A percentile compares a stretch with the other conserved stretches of the same genome.
phyloP scores from a whole-genome alignment of 2,329 filamentous ascomycete genomes.

The Aspergillus quadrilineatus region DNA sequence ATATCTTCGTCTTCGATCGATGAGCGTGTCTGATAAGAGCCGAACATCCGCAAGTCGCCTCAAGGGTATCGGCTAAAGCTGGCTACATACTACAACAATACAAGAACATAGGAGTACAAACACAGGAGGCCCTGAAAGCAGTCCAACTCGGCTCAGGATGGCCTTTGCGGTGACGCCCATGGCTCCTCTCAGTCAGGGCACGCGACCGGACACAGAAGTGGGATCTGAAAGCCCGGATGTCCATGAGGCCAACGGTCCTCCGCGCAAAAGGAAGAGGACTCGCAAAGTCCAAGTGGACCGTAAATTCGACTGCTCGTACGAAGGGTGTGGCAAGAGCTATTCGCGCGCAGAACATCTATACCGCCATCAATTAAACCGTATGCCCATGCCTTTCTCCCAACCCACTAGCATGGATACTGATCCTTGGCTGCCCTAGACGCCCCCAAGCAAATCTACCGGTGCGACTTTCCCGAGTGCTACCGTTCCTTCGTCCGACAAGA shows the following conservation, averaged over 20 bases:
- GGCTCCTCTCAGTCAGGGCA: slow-evolving; percentile 17
- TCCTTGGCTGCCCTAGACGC: slow-evolving; percentile 58
- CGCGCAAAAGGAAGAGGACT: slow-evolving; percentile 33
- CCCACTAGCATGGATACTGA: slow-evolving; percentile 14
- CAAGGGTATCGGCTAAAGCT: slow-evolving; percentile 16
- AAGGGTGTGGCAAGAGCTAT: slow-evolving; percentile 92
- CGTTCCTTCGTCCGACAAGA: slow-evolving; percentile 92
- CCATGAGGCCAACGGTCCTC: slow-evolving; percentile 12
- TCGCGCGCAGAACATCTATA: slow-evolving; percentile 96
- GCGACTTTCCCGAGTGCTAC: slow-evolving; percentile 86
- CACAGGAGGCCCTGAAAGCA: not conserved
- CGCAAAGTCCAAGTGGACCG: slow-evolving; percentile 49
- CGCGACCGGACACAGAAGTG: slow-evolving; percentile 14
- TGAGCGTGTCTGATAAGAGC: slow-evolving; percentile 11
- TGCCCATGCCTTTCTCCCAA: slow-evolving; percentile 29
- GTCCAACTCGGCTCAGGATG: slow-evolving; percentile 17
- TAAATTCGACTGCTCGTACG: slow-evolving; percentile 75
- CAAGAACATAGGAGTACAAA: not conserved
- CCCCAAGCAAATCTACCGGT: slow-evolving; percentile 91
- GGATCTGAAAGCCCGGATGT: slow-evolving; percentile 18
- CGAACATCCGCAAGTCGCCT: slow-evolving; percentile 11
- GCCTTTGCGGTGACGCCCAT: slow-evolving; percentile 24
- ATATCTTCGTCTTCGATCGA: slow-evolving; percentile 6
- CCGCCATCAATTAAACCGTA: slow-evolving; percentile 92
- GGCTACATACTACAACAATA: slow-evolving; percentile 3